Evolutionary conservation across 352 stramenopile species (phyloP), one percentile per base, ranked within the genome.

Genomic region (Globisporangium middletonii): DNA sequence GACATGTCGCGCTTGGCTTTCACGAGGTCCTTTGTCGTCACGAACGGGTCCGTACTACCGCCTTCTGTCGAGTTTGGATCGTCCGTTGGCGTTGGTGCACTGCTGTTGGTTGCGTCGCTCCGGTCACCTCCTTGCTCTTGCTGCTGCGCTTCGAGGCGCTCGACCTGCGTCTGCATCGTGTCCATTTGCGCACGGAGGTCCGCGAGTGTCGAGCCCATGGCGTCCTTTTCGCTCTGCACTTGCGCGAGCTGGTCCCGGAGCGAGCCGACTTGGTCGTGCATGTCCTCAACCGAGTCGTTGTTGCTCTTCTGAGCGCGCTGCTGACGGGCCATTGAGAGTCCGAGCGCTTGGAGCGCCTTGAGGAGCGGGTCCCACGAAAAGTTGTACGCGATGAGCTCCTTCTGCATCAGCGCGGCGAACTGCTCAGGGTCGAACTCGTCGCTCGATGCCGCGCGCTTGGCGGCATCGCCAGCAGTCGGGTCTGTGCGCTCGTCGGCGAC

Each of bases 321-420:
- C 44, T 91, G 80, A 19, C 69, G 75, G 7, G 68, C 66, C 55
- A 89, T 75, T 12, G 79, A 82, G 7, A 55, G 50, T 3, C 76
- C 78, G 16, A 94, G 62, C 45, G 76, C 62, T 58, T 84, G 68
- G 1, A 94, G 66, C 12, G 77, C 77, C 52, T 86, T 83, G 49
- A 84, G 68, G 15, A 94, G 57, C 30, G 83, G 83, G 37, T 88
- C 78, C 79, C 83, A 88, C 50, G 83, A 85, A 27, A 88, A 60
- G 26, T 62, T 87, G 65, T 88, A 90, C 52, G 78, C 64, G 35
- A 92, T 83, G 8, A 94, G 55, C 23, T 89, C 75, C 26, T 78
- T 73, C 53, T 88, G 66, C 53, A 94, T 71, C 52, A 92, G 45
- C 9, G 67, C 72, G 11, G 72, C 73, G 47, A 92, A 92, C 13